phyloP scores from a whole-genome alignment of 768 basidiomycete species.

The Pholiota conissans region DNA sequence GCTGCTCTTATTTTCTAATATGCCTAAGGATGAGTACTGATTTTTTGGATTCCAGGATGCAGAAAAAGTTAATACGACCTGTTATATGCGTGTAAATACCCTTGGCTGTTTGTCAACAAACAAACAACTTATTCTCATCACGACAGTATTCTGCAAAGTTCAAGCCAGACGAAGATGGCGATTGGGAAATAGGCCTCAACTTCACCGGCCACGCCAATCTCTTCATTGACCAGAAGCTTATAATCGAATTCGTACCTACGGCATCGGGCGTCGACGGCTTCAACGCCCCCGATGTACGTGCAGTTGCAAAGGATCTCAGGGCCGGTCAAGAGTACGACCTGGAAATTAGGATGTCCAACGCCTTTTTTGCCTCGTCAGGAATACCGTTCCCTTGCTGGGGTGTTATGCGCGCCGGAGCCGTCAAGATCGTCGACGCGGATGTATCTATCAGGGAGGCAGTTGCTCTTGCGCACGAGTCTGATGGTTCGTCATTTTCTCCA shows the following conservation, averaged over 20 bases:
- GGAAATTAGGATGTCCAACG: constrained; percentile 36
- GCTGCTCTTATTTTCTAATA: constrained; percentile 11
- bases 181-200: constrained; percentile 50
- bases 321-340: constrained; percentile 42
- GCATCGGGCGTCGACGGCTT: constrained; percentile 43
- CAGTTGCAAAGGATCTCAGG: constrained; percentile 35
- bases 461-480: constrained; percentile 35
- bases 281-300: constrained; percentile 40
- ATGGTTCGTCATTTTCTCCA: constrained; percentile 28
- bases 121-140: not conserved
- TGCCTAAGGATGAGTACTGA: not conserved
- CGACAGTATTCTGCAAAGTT: constrained; percentile 42
- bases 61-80: constrained; percentile 39
- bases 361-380: constrained; percentile 32
- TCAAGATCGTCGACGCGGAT: constrained; percentile 33
- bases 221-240: constrained; percentile 47
- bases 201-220: constrained; percentile 47
- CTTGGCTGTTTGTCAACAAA: too few relatives aligned
- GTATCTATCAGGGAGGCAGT: constrained; percentile 40
- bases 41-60: constrained; percentile 30
- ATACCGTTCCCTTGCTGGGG: constrained; percentile 39
- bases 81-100: constrained; percentile 39
- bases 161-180: constrained; percentile 50
- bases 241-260: constrained; percentile 42
- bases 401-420: constrained; percentile 37